Conservation (phyloP, 768 basidiomycete genomes). For the Glaciozyma martinii region DNA sequence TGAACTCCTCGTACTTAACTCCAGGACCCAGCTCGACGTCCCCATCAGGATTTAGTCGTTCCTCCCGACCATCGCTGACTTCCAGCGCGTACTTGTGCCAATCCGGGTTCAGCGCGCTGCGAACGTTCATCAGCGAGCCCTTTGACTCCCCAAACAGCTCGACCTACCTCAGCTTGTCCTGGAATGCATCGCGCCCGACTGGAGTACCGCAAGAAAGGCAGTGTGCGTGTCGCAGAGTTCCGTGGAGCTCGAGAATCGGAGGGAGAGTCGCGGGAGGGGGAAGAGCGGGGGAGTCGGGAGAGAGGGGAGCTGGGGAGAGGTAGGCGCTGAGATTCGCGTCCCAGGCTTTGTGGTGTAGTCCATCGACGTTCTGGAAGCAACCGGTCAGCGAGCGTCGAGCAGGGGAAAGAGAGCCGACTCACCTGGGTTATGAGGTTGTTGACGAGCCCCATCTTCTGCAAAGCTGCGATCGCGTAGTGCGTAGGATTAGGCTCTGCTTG, state of each 20-base stretch:
- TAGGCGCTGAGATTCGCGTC: slow-evolving; percentile 13
- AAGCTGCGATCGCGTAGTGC: slow-evolving; percentile 74
- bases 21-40: slow-evolving; percentile 24
- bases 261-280: slow-evolving; percentile 13
- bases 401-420: slow-evolving; percentile 20
- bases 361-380: slow-evolving; percentile 64
- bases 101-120: slow-evolving; percentile 13
- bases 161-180: not conserved
- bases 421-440: slow-evolving; percentile 56
- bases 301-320: slow-evolving; percentile 9
- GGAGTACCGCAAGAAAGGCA: slow-evolving; percentile 27
- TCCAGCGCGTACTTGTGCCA: slow-evolving; percentile 20
- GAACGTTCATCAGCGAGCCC: not conserved
- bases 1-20: slow-evolving; percentile 24
- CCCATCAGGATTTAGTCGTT: slow-evolving; percentile 30
- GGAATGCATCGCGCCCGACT: slow-evolving; percentile 27
- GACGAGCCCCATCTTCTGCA: slow-evolving; percentile 60
- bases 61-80: slow-evolving; percentile 8
- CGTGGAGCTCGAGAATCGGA: slow-evolving; percentile 31
- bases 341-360: slow-evolving; percentile 71
- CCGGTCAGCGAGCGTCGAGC: not conserved
- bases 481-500: slow-evolving; percentile 76
- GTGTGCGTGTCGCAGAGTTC: slow-evolving; percentile 29
- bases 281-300: not conserved
- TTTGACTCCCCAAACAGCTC: not conserved